A percentile compares a stretch with the other conserved stretches of the same genome.
phyloP scores from a whole-genome alignment of 1,139 yeast genomes.

The Yamadazyma blattariae region DNA sequence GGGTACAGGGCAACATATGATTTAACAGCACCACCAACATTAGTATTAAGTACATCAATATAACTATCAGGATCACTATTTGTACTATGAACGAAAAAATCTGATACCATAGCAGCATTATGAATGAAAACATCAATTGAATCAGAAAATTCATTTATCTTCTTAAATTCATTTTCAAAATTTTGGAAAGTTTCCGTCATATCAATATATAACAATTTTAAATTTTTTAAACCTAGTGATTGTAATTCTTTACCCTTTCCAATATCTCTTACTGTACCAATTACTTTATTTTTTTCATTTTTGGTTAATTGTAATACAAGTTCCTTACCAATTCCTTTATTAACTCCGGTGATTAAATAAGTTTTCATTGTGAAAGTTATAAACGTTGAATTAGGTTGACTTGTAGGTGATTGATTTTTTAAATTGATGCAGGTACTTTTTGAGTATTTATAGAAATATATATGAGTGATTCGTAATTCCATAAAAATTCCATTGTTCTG shows the following conservation, averaged over 20 bases:
- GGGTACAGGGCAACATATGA: conserved; percentile 4
- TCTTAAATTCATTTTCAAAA: conserved; percentile 1
- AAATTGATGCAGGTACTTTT: too few relatives aligned
- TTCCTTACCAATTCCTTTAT: conserved; percentile 29
- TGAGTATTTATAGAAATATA: too few relatives aligned
- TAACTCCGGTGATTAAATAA: conserved; percentile 25
- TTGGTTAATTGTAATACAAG: conserved; percentile 19
- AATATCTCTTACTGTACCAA: conserved; percentile 10
- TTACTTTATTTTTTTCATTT: conserved; percentile 18
- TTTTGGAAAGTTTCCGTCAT: background rate
- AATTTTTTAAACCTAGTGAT: conserved; percentile 2
- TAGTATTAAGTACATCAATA: conserved; percentile 5
- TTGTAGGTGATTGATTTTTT: too few relatives aligned
- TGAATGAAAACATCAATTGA: conserved; percentile 5
- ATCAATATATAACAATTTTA: conserved; percentile 3
- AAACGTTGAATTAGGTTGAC: too few relatives aligned
- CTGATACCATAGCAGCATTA: conserved; percentile 5
- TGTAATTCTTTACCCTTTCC: background rate
- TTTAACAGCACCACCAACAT: conserved; percentile 6
- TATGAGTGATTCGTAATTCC: too few relatives aligned
- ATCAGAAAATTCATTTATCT: conserved; percentile 4
- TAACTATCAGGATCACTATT: conserved; percentile 9
- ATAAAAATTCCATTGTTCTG: background rate
- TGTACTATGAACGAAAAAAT: conserved; percentile 1
- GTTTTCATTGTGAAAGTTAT: too few relatives aligned